Conservation (phyloP, 108 stramenopile genomes). For the Hondaea fermentalgiana region DNA sequence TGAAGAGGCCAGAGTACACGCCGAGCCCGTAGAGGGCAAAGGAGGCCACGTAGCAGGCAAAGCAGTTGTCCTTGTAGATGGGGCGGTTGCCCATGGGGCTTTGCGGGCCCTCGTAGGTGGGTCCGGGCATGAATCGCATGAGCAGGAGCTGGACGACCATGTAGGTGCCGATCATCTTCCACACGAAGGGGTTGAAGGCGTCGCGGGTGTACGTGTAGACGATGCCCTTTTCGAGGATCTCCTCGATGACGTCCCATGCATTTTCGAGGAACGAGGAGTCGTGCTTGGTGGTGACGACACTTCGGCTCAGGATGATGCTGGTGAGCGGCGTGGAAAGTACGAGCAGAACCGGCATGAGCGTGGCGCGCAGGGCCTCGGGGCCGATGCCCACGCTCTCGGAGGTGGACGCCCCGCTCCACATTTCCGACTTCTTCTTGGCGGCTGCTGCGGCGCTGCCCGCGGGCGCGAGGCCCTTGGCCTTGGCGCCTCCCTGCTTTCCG, state of each 20-base stretch:
- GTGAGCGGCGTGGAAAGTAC: background rate
- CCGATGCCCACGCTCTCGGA: background rate
- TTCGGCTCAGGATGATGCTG: background rate
- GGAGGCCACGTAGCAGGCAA: conserved; percentile 47
- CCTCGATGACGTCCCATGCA: background rate
- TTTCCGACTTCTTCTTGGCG: background rate
- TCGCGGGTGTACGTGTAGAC: conserved; percentile 25
- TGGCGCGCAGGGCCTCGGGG: background rate
- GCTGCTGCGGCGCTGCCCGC: background rate
- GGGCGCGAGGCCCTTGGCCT: background rate
- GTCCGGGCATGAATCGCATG: conserved; percentile 70
- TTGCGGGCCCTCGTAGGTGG: conserved; percentile 44
- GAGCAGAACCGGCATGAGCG: background rate
- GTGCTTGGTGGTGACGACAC: background rate
- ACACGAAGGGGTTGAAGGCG: conserved; percentile 46
- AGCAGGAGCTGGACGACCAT: conserved; percentile 65
- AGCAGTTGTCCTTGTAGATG: conserved; percentile 66
- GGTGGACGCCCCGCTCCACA: background rate
- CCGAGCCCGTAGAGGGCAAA: conserved; percentile 26
- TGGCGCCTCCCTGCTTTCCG: background rate
- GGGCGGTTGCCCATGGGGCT: conserved; percentile 60
- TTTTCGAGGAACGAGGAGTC: background rate
- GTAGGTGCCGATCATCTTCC: conserved; percentile 59
- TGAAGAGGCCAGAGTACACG: conserved; percentile 20
- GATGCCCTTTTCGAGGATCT: background rate